Percentiles rank a stretch among this genome's conserved stretches.
phyloP scores from a whole-genome alignment of 78 protist species.

The Dictyostelium citrinum region DNA sequence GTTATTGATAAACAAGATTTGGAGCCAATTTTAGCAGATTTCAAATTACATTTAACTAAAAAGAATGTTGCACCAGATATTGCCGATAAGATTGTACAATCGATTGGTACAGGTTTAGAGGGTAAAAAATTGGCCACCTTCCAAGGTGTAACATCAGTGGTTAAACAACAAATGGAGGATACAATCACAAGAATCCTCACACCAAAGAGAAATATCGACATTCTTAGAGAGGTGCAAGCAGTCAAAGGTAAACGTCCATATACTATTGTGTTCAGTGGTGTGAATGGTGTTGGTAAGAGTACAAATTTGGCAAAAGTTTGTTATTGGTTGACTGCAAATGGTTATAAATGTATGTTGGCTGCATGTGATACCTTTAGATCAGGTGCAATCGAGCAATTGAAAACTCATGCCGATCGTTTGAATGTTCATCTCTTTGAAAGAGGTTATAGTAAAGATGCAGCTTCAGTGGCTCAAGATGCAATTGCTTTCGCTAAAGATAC shows the following conservation, averaged over 20 bases:
- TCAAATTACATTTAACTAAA: conserved; percentile 81
- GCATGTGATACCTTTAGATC: conserved; percentile 99
- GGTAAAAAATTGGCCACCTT: conserved; percentile 87
- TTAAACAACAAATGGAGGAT: conserved; percentile 81
- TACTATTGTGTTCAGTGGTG: conserved; percentile 90
- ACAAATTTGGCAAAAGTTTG: conserved; percentile 95
- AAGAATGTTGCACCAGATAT: conserved; percentile 97
- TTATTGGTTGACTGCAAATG: conserved; percentile 89
- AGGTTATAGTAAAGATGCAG: conserved; percentile 97
- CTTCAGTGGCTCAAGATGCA: conserved; percentile 93
- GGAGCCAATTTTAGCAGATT: conserved; percentile 74
- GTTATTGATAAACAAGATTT: conserved; percentile 65
- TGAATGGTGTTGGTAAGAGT: conserved; percentile 97
- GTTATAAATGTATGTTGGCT: conserved; percentile 92
- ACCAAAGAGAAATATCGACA: conserved; percentile 89
- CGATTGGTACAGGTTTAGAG: conserved; percentile 84
- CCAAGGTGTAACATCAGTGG: conserved; percentile 39
- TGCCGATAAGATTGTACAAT: conserved; percentile 88
- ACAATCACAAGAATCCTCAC: conserved; percentile 94
- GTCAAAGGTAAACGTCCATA: conserved; percentile 83
- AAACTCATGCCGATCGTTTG: conserved; percentile 89
- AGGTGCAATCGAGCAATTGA: conserved; percentile 99
- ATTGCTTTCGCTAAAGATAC: conserved; percentile 81
- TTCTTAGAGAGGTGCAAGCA: conserved; percentile 82
- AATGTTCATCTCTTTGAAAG: conserved; percentile 83